Conservation (phyloP, 129 eudicot genomes). For the Erigeron canadensis region DNA sequence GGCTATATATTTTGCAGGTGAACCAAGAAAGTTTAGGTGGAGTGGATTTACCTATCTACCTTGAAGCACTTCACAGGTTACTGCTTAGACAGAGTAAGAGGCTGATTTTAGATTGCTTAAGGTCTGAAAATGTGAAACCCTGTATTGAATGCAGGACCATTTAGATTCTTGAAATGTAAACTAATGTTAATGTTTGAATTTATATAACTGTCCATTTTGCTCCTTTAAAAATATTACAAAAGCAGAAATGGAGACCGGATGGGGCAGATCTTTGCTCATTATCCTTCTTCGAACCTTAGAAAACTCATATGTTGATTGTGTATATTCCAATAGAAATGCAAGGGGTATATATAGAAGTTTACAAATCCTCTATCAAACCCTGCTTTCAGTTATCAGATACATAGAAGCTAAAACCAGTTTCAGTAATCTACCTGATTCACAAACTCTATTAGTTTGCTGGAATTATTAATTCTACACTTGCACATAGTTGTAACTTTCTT, state of each 20-base stretch:
- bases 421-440: constrained; percentile 14
- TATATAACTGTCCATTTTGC: neutral
- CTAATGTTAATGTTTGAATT: neutral
- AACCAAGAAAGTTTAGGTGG: constrained; percentile 32
- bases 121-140: constrained; percentile 1
- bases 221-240: neutral
- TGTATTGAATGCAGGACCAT: neutral
- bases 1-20: constrained; percentile 48
- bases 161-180: neutral
- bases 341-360: no score
- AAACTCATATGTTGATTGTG: no score
- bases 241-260: no score
- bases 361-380: no score
- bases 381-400: neutral
- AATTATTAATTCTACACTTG: constrained; percentile 2
- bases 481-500: neutral
- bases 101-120: neutral
- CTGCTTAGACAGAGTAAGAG: constrained; percentile 63
- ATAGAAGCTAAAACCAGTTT: neutral
- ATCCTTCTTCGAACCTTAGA: no score
- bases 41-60: constrained; percentile 57
- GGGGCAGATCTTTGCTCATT: no score
- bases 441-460: constrained; percentile 10
- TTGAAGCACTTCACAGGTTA: constrained; percentile 74
- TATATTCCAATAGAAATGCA: no score